Evolutionary conservation across 2,329 filamentous ascomycete species (phyloP).

Genomic region (Botrytis paeoniae): DNA sequence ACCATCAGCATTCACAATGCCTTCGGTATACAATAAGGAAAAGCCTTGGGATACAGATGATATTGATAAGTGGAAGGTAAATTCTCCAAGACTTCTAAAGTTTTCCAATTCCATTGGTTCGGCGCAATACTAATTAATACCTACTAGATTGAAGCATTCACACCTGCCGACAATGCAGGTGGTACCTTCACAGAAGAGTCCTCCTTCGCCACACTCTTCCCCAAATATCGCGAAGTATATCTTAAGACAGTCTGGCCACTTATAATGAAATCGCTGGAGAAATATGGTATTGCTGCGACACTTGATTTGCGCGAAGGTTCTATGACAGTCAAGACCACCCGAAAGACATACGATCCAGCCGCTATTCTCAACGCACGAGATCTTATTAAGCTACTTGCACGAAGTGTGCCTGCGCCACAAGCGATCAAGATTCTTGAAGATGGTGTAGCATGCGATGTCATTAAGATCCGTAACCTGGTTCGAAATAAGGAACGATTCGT

Average conservation of each 20-base stretch:
- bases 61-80: constrained; percentile 91
- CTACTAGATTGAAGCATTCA: constrained; percentile 72
- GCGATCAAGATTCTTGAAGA: constrained; percentile 94
- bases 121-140: constrained; percentile 14
- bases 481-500: constrained; percentile 94
- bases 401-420: constrained; percentile 89
- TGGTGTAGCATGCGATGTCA: constrained; percentile 86
- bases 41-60: constrained; percentile 97
- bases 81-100: background rate
- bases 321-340: constrained; percentile 95
- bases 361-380: constrained; percentile 92
- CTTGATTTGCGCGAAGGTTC: constrained; percentile 92
- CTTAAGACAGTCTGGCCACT: constrained; percentile 90
- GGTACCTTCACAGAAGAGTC: constrained; percentile 92
- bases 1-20: constrained; percentile 54
- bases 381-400: constrained; percentile 85
- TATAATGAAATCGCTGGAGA: constrained; percentile 82
- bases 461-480: constrained; percentile 90
- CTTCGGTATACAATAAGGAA: constrained; percentile 82
- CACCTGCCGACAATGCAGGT: constrained; percentile 75
- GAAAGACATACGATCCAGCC: constrained; percentile 87
- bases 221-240: constrained; percentile 94
- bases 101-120: background rate
- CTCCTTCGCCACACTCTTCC: constrained; percentile 82
- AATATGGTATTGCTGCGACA: constrained; percentile 82